Evolutionary conservation across 2,329 filamentous ascomycete species (phyloP).

Genomic region (Alternaria gansuensis): DNA sequence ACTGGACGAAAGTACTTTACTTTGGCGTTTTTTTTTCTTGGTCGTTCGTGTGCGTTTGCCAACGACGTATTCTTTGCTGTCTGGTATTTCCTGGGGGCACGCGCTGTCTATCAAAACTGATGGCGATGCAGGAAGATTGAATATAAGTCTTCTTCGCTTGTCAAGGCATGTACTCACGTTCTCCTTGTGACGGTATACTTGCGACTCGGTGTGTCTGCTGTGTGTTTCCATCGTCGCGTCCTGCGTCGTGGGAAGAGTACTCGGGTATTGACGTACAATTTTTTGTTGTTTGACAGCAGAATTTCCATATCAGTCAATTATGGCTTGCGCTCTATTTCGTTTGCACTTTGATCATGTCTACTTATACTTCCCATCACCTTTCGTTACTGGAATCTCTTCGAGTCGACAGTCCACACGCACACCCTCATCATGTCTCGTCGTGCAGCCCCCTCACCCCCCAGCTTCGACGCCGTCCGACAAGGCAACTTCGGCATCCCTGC

Average conservation of each 20-base stretch:
- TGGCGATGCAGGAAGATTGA: not conserved
- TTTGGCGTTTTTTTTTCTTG: not conserved
- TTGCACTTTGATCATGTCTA: not conserved
- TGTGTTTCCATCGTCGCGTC: not conserved
- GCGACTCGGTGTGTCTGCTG: not conserved
- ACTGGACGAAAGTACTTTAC: constrained; percentile 5
- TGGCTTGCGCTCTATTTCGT: not conserved
- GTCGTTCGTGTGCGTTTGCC: not conserved
- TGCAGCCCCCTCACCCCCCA: not conserved
- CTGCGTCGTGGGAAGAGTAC: no score
- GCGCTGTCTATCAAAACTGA: not conserved
- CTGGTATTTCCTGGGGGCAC: not conserved
- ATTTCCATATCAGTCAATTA: not conserved
- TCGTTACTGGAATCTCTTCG: not conserved
- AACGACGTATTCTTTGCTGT: not conserved
- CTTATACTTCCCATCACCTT: not conserved
- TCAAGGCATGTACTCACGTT: not conserved
- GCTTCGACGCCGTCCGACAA: not conserved
- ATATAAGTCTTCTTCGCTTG: constrained; percentile 2
- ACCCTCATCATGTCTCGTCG: not conserved
- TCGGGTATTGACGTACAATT: not conserved
- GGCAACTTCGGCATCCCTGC: not conserved
- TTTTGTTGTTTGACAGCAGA: not conserved
- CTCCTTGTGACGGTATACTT: not conserved
- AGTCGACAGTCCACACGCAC: not conserved